A percentile compares a stretch with the other conserved stretches of the same genome.
phyloP scores from a whole-genome alignment of 2,329 filamentous ascomycete species.

The Calonectria naviculata region DNA sequence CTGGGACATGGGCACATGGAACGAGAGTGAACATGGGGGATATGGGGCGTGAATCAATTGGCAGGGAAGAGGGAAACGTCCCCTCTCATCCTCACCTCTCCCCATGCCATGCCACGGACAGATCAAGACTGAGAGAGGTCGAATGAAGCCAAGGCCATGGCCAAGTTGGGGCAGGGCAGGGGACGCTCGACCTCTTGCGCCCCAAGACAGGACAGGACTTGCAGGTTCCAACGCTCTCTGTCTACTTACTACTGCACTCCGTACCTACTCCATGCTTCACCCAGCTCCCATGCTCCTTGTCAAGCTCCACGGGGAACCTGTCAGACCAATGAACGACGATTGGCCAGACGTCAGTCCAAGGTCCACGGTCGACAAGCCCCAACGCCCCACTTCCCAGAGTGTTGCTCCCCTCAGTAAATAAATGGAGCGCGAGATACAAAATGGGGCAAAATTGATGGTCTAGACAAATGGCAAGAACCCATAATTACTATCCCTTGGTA shows the following conservation, averaged over 20 bases:
- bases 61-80: constrained; percentile 1
- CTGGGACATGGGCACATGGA: constrained; percentile 4
- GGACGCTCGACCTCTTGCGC: background rate
- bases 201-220: background rate
- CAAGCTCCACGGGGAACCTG: constrained; percentile 22
- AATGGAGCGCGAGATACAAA: background rate
- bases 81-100: background rate
- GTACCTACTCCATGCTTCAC: constrained; percentile 6
- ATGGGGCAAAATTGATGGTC: constrained; percentile 6
- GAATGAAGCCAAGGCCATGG: background rate
- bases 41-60: constrained; percentile 2
- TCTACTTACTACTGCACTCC: background rate
- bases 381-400: background rate
- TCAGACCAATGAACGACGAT: constrained; percentile 16
- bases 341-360: constrained; percentile 21
- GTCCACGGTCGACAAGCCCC: constrained; percentile 5
- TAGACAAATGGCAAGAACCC: background rate
- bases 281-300: constrained; percentile 1
- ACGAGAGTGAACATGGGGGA: constrained; percentile 4
- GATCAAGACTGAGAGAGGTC: background rate
- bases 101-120: background rate
- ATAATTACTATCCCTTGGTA: constrained; percentile 2
- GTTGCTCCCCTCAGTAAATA: background rate
- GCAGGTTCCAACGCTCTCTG: constrained; percentile 1
- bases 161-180: background rate